A percentile compares a stretch with the other conserved stretches of the same genome.
Conservation (phyloP, 306 rosid species). For the Begonia loranthoides region DNA sequence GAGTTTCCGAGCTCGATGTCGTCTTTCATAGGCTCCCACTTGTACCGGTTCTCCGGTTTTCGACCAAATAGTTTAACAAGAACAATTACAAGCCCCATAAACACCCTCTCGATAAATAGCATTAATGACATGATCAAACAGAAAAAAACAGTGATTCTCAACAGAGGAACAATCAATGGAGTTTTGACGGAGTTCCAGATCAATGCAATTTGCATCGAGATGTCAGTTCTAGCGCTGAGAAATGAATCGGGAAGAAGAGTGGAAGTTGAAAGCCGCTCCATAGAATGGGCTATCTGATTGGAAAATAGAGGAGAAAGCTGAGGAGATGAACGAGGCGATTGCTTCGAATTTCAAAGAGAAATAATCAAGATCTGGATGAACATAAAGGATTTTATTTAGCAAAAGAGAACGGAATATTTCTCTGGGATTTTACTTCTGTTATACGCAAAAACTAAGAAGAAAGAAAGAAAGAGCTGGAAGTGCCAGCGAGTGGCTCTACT, state of each 20-base stretch:
- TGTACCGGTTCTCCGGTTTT: constrained; percentile 64
- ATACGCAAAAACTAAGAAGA: too few species aligned
- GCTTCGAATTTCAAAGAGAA: too few species aligned
- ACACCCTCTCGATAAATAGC: constrained; percentile 58
- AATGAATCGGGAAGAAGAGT: constrained; percentile 34
- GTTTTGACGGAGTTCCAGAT: constrained; percentile 48
- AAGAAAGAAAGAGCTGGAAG: too few species aligned
- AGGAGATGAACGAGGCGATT: too few species aligned
- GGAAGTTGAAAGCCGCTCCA: constrained; percentile 43
- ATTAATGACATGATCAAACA: constrained; percentile 60
- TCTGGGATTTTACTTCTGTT: too few species aligned
- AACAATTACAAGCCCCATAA: constrained; percentile 51
- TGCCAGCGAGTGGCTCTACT: too few species aligned
- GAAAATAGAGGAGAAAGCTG: constrained; percentile 5
- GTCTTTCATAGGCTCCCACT: constrained; percentile 65
- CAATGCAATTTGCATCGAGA: constrained; percentile 27
- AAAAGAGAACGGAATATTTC: too few species aligned
- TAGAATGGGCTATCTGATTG: constrained; percentile 3
- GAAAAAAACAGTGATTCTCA: constrained; percentile 31
- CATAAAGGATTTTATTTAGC: too few species aligned
- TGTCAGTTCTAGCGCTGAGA: constrained; percentile 33
- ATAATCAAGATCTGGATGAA: too few species aligned
- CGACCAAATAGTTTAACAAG: constrained; percentile 41
- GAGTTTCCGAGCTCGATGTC: constrained; percentile 68
- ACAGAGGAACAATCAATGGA: constrained; percentile 55